Conservation (phyloP, 225 moss, liverwort and hornwort genomes). For the Sphagnum contortum region DNA sequence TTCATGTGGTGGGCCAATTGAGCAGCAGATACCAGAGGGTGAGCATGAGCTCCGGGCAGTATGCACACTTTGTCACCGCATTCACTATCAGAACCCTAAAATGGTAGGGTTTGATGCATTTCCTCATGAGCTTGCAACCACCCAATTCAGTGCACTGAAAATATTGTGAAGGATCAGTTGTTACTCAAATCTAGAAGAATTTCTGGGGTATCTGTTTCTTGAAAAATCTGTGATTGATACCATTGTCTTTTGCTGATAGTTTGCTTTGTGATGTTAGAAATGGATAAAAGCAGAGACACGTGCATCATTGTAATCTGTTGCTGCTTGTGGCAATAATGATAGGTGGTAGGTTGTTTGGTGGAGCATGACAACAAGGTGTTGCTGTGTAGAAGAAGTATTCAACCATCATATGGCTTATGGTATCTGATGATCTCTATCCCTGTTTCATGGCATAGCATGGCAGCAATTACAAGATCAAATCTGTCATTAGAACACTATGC, state of each 20-base stretch:
- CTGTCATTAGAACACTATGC: not conserved
- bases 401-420: slow-evolving; percentile 95
- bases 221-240: no score
- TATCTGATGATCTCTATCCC: slow-evolving; percentile 6
- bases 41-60: slow-evolving; percentile 87
- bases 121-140: not conserved
- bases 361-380: slow-evolving; percentile 87
- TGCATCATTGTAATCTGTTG: no score
- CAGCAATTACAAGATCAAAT: no score
- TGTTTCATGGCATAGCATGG: not conserved
- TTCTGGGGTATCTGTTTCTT: no score
- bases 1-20: slow-evolving; percentile 81
- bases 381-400: slow-evolving; percentile 79
- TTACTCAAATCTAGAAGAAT: no score
- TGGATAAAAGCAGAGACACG: no score
- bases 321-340: slow-evolving; percentile 5
- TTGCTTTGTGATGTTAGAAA: no score
- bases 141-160: not conserved
- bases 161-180: no score
- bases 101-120: slow-evolving; percentile 45
- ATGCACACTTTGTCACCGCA: slow-evolving; percentile 70
- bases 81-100: slow-evolving; percentile 97
- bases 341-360: slow-evolving; percentile 97
- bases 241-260: no score
- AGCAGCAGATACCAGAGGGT: slow-evolving; percentile 78